Percentiles rank a stretch among this genome's conserved stretches.
Conservation (phyloP, 2,329 filamentous ascomycete genomes). For the Diaporthe amygdali region DNA sequence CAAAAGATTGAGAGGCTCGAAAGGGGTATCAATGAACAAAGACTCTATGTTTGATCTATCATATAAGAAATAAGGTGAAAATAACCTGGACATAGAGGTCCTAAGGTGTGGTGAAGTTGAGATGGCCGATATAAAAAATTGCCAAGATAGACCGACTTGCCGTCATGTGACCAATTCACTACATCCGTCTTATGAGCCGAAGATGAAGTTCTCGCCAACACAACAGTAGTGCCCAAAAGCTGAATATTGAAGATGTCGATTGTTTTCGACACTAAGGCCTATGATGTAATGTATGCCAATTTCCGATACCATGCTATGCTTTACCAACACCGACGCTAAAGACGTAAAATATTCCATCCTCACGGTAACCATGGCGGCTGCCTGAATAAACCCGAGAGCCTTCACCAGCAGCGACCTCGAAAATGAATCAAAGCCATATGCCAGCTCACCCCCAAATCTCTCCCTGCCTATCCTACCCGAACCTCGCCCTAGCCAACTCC, state of each 20-base stretch:
- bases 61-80: not conserved
- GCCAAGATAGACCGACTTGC: not conserved
- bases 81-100: no score
- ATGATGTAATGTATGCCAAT: not conserved
- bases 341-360: not conserved
- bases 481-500: slow-evolving; percentile 79
- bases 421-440: not conserved
- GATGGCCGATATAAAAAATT: not conserved
- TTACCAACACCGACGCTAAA: not conserved
- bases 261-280: not conserved
- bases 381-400: not conserved
- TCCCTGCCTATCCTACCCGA: slow-evolving; percentile 63
- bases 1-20: not conserved
- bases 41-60: not conserved
- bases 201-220: not conserved
- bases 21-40: not conserved
- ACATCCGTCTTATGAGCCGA: not conserved
- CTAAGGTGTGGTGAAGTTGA: not conserved
- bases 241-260: not conserved
- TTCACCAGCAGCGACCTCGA: not conserved
- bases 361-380: no score
- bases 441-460: not conserved
- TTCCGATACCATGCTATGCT: not conserved
- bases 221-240: not conserved
- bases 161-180: slow-evolving; percentile 1